phyloP scores from a whole-genome alignment of 441 rosid genomes.

The Gossypium laxum region DNA sequence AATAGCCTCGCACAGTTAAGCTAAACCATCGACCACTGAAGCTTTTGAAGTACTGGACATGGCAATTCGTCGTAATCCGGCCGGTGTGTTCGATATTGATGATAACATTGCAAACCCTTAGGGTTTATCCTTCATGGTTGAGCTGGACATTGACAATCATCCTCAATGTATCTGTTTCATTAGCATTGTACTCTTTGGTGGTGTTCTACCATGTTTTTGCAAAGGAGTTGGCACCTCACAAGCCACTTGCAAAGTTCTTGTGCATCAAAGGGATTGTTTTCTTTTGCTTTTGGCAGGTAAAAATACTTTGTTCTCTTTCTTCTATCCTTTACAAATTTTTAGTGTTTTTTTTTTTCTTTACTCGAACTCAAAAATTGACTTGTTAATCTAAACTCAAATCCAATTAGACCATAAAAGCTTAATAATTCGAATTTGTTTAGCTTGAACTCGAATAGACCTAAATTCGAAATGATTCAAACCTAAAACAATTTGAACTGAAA shows the following conservation, averaged over 20 bases:
- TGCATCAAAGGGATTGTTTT: constrained; percentile 96
- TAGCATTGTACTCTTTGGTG: constrained; percentile 79
- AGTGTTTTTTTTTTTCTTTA: not conserved
- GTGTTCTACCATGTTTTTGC: constrained; percentile 90
- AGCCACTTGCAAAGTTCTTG: constrained; percentile 88
- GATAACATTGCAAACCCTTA: constrained; percentile 57
- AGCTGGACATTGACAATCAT: constrained; percentile 85
- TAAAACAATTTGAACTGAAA: too few species aligned
- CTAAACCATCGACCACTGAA: constrained; percentile 55
- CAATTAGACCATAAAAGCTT: too few species aligned
- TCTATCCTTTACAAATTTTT: not conserved
- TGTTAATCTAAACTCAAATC: too few species aligned
- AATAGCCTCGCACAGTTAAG: constrained; percentile 67
- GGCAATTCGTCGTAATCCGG: constrained; percentile 82
- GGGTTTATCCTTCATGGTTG: constrained; percentile 74
- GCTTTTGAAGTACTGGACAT: constrained; percentile 84
- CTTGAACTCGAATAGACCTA: too few species aligned
- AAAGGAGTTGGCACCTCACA: constrained; percentile 81
- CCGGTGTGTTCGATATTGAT: constrained; percentile 80
- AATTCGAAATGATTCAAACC: too few species aligned
- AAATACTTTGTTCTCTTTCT: not conserved
- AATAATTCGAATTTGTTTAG: too few species aligned
- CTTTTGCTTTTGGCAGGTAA: constrained; percentile 99
- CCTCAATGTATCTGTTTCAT: constrained; percentile 73
- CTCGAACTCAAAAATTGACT: too few species aligned